Base-by-base conservation (phyloP, 179 eudicot species). In the Silene vulgaris region DNA sequence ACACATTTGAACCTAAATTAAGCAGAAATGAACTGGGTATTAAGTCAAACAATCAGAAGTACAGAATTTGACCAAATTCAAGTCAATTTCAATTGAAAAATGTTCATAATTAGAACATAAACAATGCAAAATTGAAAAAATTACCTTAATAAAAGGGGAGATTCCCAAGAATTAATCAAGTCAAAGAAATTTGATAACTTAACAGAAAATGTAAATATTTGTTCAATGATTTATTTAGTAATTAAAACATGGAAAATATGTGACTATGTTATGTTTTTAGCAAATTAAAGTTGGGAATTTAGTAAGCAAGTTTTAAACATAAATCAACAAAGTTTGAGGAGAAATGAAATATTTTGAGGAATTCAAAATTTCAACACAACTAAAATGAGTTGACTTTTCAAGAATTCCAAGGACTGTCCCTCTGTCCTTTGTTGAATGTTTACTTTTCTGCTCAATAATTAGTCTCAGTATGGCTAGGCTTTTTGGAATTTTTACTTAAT, bases 21-120 rank as follows among this genome's bases (percentile, higher is more conserved):
- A 21, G 37, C 35, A 28, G 12, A 74, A 61, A 19, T 37, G 30
- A 74, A 60, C 26, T 74, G 76, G 76, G 76, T 35, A 29, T 57
- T 12, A 17, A 11, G 7, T 12, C 50, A 73, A 29, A 73, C 29
- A 28, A 3, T 17, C 65, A 73, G 29, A 59, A 59, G 1, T 8
- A 19, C 65, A 73, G 3, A 71, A 30, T 23, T 45, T 43, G 23
- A 45, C 59, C 14, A 45, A 19, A 11, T 48, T 13, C 35, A 30
- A 71, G 26, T 6, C 32, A 20, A 11, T 9, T 17, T 60, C 20
- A 5, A 17, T 19, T 17, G 20, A 19, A 62, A 62, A 62, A 62
- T 23, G 66, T 21, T 23, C 16, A 62, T 8, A 23, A 62, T 21
- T 9, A 23, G 4, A 21, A 62, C 14, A 62, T 6, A 62, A 21